phyloP scores from a whole-genome alignment of 225 moss, liverwort and hornwort species.

The Pleurozium schreberi region DNA sequence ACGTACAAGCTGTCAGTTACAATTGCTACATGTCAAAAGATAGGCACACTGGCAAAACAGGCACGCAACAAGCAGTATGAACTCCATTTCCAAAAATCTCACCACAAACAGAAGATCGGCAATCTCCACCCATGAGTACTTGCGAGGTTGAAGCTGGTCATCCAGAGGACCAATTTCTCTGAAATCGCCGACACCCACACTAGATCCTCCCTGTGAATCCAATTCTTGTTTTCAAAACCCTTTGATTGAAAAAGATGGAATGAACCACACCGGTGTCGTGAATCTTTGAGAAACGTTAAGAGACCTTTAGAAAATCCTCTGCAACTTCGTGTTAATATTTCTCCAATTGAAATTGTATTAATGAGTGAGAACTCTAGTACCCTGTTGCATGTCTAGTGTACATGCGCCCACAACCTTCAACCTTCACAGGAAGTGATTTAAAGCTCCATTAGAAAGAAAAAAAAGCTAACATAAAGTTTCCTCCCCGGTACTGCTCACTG shows the following conservation, averaged over 20 bases:
- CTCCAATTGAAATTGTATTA: not conserved
- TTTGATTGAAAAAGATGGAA: not conserved
- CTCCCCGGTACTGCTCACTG: not conserved
- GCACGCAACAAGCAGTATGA: not conserved
- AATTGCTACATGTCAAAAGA: not conserved
- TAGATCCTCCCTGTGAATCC: conserved; percentile 26
- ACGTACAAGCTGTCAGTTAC: not conserved
- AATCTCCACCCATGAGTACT: conserved; percentile 32
- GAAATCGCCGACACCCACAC: conserved; percentile 35
- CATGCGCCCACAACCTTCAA: not conserved
- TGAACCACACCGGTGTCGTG: not conserved
- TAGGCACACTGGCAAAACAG: not conserved
- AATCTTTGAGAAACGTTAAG: too few species aligned
- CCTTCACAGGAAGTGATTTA: not conserved
- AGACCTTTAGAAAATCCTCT: not conserved
- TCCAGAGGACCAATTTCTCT: conserved; percentile 29
- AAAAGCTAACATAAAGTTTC: not conserved
- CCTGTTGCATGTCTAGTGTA: not conserved
- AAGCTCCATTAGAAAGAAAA: not conserved
- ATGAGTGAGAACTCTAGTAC: not conserved
- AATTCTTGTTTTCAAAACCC: not conserved
- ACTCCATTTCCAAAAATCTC: not conserved
- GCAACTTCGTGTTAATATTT: not conserved
- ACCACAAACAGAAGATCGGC: conserved; percentile 44
- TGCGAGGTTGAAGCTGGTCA: conserved; percentile 14